These are phyloP conservation scores for Galerina marginata DNA, from an alignment of 768 basidiomycete species.

Conservation along the genomic window DNA sequence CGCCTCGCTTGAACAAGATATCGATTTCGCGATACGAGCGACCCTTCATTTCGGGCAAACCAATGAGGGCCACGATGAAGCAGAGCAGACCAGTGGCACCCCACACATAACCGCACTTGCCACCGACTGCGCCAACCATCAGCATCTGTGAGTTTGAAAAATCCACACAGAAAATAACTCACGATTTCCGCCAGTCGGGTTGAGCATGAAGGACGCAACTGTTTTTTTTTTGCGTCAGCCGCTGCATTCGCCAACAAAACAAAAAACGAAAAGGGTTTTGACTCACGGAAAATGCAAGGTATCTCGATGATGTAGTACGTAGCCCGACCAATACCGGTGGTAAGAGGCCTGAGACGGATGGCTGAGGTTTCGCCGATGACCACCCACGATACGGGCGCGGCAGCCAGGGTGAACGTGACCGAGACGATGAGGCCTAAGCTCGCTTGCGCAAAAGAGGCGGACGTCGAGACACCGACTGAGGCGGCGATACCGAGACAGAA, in stretches of 20 bases:
- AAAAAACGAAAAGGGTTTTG: not conserved
- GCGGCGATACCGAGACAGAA: not conserved
- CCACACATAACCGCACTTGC: slow-evolving; percentile 3
- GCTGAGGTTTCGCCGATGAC: slow-evolving; percentile 1
- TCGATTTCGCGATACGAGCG: slow-evolving; percentile 3
- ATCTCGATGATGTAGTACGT: slow-evolving; percentile 2
- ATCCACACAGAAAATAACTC: not conserved
- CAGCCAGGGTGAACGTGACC: slow-evolving; percentile 3
- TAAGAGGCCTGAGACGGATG: slow-evolving; percentile 1
- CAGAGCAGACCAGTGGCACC: slow-evolving; percentile 2
- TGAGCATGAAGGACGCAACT: slow-evolving; percentile 3
- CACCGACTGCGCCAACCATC: not conserved
- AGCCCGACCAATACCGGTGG: not conserved
- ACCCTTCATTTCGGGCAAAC: not conserved
- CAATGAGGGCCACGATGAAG: not conserved
- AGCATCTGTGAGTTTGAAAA: slow-evolving; percentile 1
- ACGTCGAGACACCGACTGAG: not conserved
- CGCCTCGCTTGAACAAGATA: slow-evolving; percentile 1
- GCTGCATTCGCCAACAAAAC: not conserved
- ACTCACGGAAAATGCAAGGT: slow-evolving; percentile 4
- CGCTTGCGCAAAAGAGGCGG: slow-evolving; percentile 1
- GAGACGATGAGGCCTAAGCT: slow-evolving; percentile 2
- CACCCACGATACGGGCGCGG: not conserved
- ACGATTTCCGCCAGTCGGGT: slow-evolving; percentile 1
- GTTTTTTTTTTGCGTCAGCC: not conserved